Percentiles rank a stretch among this genome's conserved stretches.
Evolutionary conservation across 2,329 filamentous ascomycete genomes (phyloP).

Genomic region (Pyrenophora teres): DNA sequence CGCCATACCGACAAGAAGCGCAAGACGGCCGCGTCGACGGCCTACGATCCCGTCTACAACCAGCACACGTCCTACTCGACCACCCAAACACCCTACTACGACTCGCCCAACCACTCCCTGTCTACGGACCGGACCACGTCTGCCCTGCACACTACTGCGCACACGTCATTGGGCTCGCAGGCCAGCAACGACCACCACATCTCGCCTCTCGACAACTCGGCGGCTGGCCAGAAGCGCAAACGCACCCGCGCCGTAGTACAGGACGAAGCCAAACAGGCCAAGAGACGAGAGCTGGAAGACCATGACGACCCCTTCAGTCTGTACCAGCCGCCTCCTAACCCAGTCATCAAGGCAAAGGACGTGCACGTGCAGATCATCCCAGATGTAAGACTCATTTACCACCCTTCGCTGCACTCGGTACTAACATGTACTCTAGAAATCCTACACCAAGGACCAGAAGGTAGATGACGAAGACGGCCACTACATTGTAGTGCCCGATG

Average conservation of each 20-base stretch:
- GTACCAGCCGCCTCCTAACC: constrained; percentile 85
- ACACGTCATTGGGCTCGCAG: constrained; percentile 79
- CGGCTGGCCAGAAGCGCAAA: constrained; percentile 87
- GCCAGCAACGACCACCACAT: constrained; percentile 66
- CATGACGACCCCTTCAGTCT: constrained; percentile 72
- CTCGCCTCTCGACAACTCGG: constrained; percentile 62
- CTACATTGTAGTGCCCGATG: constrained; percentile 89
- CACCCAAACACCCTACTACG: constrained; percentile 71
- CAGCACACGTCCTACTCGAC: constrained; percentile 72
- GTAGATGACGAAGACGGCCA: constrained; percentile 97
- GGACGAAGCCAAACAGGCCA: constrained; percentile 72
- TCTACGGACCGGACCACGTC: constrained; percentile 86
- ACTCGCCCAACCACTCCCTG: constrained; percentile 70
- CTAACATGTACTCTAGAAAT: constrained; percentile 47
- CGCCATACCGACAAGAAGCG: constrained; percentile 73
- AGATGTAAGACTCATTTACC: constrained; percentile 55
- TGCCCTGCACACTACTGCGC: constrained; percentile 80
- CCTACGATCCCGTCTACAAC: constrained; percentile 74
- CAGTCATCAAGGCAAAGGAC: constrained; percentile 82
- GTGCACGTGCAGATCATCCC: constrained; percentile 62
- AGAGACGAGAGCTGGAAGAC: constrained; percentile 69
- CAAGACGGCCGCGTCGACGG: constrained; percentile 65
- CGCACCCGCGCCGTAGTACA: constrained; percentile 80
- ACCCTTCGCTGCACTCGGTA: not conserved
- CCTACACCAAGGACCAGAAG: constrained; percentile 64